phyloP scores from a whole-genome alignment of 2,329 filamentous ascomycete species.

The Colletotrichum sp. region DNA sequence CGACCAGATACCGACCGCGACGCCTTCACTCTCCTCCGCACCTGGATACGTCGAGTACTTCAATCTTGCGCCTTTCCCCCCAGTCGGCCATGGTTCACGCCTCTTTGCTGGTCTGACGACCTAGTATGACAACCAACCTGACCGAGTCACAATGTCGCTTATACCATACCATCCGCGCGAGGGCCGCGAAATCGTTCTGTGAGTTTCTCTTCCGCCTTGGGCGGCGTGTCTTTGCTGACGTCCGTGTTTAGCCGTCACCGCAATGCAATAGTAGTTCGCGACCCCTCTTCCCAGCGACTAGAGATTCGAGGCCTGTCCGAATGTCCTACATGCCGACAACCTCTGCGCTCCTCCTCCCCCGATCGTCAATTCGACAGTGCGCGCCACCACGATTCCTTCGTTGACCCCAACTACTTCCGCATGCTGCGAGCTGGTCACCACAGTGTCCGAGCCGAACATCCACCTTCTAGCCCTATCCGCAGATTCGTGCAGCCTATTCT shows the following conservation, averaged over 20 bases:
- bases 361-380: constrained; percentile 55
- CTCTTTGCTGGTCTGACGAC: constrained; percentile 3
- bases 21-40: background rate
- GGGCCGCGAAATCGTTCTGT: constrained; percentile 82
- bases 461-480: constrained; percentile 58
- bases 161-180: constrained; percentile 78
- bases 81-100: background rate
- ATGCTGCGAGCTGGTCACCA: constrained; percentile 72
- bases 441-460: constrained; percentile 49
- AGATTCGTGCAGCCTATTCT: constrained; percentile 54
- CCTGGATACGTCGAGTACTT: background rate
- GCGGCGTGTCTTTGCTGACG: background rate
- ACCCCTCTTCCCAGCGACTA: constrained; percentile 83
- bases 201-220: constrained; percentile 42
- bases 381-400: constrained; percentile 67
- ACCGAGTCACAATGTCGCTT: constrained; percentile 59
- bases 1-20: background rate
- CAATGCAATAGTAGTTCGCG: constrained; percentile 90
- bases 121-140: background rate
- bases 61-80: background rate
- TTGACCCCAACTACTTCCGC: constrained; percentile 93
- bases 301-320: constrained; percentile 78
- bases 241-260: constrained; percentile 75
- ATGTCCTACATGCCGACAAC: constrained; percentile 91
- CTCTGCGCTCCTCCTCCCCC: constrained; percentile 58